Base-by-base conservation (phyloP, 805 yeast genomes). In the Yarrowia bubula region DNA sequence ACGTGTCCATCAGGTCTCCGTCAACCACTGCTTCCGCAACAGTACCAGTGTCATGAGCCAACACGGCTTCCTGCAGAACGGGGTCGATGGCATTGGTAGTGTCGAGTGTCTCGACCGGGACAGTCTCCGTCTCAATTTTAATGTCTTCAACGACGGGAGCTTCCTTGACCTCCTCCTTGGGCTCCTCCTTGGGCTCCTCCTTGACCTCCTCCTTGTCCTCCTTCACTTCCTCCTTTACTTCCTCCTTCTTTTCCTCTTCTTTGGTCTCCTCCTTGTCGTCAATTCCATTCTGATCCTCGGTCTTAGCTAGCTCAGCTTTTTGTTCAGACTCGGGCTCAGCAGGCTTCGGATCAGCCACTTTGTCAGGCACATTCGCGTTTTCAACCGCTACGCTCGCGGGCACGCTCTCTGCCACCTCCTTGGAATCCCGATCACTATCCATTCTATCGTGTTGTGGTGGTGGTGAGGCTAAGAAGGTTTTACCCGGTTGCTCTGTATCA, bases 401-500 rank as follows among this genome's bases (percentile, higher is more conserved):
- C 10, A 31, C 8, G 13, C 22, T 10, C 39, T 39, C 47, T 11
- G 9, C 39, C 8, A 8, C 47, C 28, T 28, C 61, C 61, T 41
- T 17, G 15, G 18, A 14, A 41, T 55, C 61, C 47, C 61, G 61
- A 38, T 55, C 61, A 41, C 47, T 55, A 31, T 17, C 61, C 61
- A 55, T 55, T 55, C 61, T 55, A 39, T 41, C 47, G 61, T 55
- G 61, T 55, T 39, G 61, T 55, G 61, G 46, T 51, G 60, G 60
- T 55, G 61, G 61, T 55, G 61, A 55, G 61, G 61, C 61, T 55
- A 55, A 55, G 61, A 55, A 55, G 61, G 61, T 55, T 55, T 55
- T 41, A 41, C 61, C 47, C 47, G 38, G 61, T 55, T 55, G 61
- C 61, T 55, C 61, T 31, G 38, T 41, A 55, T 55, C 61, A 37